phyloP scores from a whole-genome alignment of 805 yeast species.

The Pichia gijzeniarum region DNA sequence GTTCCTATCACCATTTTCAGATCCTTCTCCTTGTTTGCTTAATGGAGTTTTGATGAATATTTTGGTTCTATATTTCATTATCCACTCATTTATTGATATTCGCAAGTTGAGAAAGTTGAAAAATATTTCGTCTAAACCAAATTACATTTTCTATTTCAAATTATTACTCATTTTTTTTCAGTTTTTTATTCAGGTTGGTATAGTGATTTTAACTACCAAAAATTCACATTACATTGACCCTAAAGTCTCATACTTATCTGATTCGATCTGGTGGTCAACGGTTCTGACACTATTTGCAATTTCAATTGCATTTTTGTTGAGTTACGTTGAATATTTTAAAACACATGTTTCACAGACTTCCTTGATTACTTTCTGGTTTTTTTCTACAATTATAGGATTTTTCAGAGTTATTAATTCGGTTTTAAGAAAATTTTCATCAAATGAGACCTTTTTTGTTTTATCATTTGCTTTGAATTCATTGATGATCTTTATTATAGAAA shows the following conservation, averaged over 20 bases:
- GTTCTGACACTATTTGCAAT: constrained; percentile 37
- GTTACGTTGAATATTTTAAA: constrained; percentile 68
- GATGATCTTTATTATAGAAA: constrained; percentile 40
- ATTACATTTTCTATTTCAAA: constrained; percentile 39
- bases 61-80: constrained; percentile 33
- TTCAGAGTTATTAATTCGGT: constrained; percentile 38
- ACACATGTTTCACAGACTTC: constrained; percentile 59
- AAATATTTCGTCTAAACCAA: constrained; percentile 24
- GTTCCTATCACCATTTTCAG: constrained; percentile 34
- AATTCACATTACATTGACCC: constrained; percentile 14
- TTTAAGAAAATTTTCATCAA: constrained; percentile 32
- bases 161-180: constrained; percentile 35
- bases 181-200: constrained; percentile 29
- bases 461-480: constrained; percentile 32
- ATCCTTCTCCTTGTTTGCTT: constrained; percentile 46
- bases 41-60: constrained; percentile 37
- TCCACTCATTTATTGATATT: constrained; percentile 34
- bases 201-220: constrained; percentile 15
- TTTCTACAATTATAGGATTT: constrained; percentile 41
- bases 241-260: constrained; percentile 24
- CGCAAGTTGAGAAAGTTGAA: constrained; percentile 28
- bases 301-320: constrained; percentile 47
- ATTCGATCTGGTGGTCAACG: constrained; percentile 23
- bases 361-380: constrained; percentile 71
- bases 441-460: constrained; percentile 25